Conservation (phyloP, 1,284 basidiomycete genomes). For the Cutaneotrichosporon mucoides region DNA sequence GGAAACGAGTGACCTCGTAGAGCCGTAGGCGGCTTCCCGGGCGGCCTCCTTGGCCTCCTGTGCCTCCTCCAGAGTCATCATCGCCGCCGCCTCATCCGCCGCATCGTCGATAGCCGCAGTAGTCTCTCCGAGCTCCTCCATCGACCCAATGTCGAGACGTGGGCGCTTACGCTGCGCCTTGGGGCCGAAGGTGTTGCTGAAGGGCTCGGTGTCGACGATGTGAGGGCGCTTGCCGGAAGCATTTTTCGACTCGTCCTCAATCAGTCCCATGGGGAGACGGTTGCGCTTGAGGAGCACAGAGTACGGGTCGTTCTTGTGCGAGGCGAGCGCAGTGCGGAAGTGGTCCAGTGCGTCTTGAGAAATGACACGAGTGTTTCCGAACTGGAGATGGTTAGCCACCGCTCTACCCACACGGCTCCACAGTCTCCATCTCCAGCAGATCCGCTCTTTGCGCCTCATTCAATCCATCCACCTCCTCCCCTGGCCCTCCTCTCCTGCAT, state of each 20-base stretch:
- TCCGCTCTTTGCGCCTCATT: too few species aligned
- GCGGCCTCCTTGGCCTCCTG: constrained; percentile 39
- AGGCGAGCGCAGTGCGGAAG: constrained; percentile 77
- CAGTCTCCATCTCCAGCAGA: too few species aligned
- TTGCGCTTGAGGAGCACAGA: constrained; percentile 85
- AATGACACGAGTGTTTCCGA: constrained; percentile 96
- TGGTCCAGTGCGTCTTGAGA: constrained; percentile 93
- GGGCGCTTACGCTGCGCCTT: constrained; percentile 89
- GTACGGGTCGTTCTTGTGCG: constrained; percentile 86
- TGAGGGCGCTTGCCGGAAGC: constrained; percentile 80
- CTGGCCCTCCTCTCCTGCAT: too few species aligned
- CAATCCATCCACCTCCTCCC: too few species aligned
- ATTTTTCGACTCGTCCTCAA: constrained; percentile 74
- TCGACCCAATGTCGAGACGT: constrained; percentile 72
- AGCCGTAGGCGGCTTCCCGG: constrained; percentile 31
- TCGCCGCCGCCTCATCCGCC: constrained; percentile 1
- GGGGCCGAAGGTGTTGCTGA: constrained; percentile 85
- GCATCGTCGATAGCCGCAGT: constrained; percentile 52
- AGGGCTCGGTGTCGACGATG: constrained; percentile 91
- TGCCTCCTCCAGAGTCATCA: constrained; percentile 19
- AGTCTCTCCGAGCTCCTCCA: constrained; percentile 76
- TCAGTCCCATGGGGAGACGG: constrained; percentile 88
- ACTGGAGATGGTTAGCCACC: constrained; percentile 50
- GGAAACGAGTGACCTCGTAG: constrained; percentile 43
- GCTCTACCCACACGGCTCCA: too few species aligned